These are phyloP conservation scores for Kalaharituber pfeilii DNA, from an alignment of 2,329 filamentous ascomycete species.

Conservation along the genomic window DNA sequence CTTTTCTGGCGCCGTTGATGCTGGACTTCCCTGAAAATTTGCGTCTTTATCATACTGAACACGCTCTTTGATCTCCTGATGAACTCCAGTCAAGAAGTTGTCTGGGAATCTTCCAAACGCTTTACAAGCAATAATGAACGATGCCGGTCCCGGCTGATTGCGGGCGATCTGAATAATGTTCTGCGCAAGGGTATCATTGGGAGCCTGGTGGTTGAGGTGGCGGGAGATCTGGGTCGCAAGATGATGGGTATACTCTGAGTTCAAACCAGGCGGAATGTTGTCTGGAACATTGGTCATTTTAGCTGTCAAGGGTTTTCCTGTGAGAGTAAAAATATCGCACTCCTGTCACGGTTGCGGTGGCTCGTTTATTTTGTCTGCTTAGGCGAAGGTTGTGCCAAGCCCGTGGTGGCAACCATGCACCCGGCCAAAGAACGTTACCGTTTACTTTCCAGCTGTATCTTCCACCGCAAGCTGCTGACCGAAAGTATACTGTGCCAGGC, in stretches of 20 bases:
- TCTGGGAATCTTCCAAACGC: slow-evolving; percentile 21
- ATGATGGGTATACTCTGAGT: slow-evolving; percentile 18
- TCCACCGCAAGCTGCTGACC: too few species aligned
- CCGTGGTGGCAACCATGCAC: too few species aligned
- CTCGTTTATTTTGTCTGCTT: too few species aligned
- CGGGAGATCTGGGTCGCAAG: slow-evolving; percentile 18
- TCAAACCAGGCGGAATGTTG: slow-evolving; percentile 20
- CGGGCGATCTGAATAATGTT: slow-evolving; percentile 23
- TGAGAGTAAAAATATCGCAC: too few species aligned
- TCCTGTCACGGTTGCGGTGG: too few species aligned
- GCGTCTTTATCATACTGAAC: slow-evolving; percentile 15
- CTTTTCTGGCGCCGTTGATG: slow-evolving; percentile 2
- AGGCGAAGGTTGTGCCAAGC: too few species aligned
- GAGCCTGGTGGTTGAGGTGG: slow-evolving; percentile 15
- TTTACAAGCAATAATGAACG: slow-evolving; percentile 21
- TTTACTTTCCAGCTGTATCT: too few species aligned
- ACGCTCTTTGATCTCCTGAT: slow-evolving; percentile 20
- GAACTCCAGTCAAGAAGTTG: slow-evolving; percentile 21
- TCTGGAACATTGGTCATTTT: background rate
- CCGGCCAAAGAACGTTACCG: too few species aligned
- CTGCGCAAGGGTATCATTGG: slow-evolving; percentile 21
- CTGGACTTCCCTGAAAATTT: slow-evolving; percentile 3
- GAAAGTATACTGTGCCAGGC: too few species aligned
- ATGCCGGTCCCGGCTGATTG: slow-evolving; percentile 22
- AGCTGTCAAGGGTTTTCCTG: too few species aligned